Evolutionary conservation across 1,139 yeast species (phyloP).

Genomic region (Yamadazyma sp.): DNA sequence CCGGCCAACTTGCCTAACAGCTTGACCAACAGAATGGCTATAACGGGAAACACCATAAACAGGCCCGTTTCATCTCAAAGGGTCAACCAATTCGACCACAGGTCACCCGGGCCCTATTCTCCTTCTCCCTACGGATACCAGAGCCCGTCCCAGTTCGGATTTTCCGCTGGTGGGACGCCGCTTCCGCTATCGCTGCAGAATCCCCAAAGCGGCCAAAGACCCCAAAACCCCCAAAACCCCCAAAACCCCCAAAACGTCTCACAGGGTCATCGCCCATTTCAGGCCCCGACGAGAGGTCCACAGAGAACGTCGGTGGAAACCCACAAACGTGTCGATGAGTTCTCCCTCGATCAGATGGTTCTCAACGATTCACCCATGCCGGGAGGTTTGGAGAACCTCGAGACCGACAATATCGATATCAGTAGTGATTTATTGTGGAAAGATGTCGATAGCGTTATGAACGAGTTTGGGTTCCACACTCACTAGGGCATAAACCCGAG

Average conservation of each 20-base stretch:
- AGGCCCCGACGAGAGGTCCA: background rate
- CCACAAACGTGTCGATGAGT: constrained; percentile 5
- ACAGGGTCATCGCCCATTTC: background rate
- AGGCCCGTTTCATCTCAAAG: constrained; percentile 5
- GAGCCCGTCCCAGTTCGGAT: background rate
- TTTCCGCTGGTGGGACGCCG: background rate
- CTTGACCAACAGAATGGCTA: constrained; percentile 15
- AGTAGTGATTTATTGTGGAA: constrained; percentile 77
- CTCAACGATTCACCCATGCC: constrained; percentile 34
- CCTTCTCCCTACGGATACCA: constrained; percentile 2
- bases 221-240: background rate
- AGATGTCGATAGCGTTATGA: constrained; percentile 90
- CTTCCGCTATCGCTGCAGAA: background rate
- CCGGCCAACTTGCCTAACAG: constrained; percentile 11
- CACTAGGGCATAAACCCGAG: constrained; percentile 9
- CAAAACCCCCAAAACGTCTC: background rate
- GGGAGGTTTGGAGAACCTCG: constrained; percentile 33
- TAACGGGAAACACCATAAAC: constrained; percentile 19
- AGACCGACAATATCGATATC: constrained; percentile 35
- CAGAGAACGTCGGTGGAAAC: background rate
- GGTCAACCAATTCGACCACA: constrained; percentile 1
- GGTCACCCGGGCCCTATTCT: constrained; percentile 1
- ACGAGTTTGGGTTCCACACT: constrained; percentile 85
- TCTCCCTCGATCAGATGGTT: constrained; percentile 12
- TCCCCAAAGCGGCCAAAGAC: background rate